phyloP scores from a whole-genome alignment of 1,284 basidiomycete species.

The Marasmius sp. region DNA sequence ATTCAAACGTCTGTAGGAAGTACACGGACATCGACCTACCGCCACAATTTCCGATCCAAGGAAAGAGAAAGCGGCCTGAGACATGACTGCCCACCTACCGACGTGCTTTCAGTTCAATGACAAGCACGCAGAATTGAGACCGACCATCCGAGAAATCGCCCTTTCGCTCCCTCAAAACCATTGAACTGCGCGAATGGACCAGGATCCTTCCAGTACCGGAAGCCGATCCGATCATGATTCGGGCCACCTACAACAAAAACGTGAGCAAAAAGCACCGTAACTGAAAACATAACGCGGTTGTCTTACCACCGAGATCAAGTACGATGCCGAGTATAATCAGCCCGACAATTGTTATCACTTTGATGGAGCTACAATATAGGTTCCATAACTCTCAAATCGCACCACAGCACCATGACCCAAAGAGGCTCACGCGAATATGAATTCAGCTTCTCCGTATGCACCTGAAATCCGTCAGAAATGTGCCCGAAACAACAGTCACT shows the following conservation, averaged over 20 bases:
- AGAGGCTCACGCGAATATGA: conserved; percentile 57
- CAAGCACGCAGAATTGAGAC: neutral
- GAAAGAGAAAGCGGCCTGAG: conserved; percentile 83
- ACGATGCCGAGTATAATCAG: conserved; percentile 66
- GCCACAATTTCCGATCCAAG: conserved; percentile 86
- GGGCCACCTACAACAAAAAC: conserved; percentile 36
- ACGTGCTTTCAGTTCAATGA: neutral
- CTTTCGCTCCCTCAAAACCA: conserved; percentile 55
- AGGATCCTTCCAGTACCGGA: conserved; percentile 71
- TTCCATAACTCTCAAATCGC: neutral
- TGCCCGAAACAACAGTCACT: neutral
- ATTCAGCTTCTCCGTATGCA: conserved; percentile 74
- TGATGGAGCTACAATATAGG: conserved; percentile 55
- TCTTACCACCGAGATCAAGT: conserved; percentile 68
- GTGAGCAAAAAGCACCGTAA: neutral
- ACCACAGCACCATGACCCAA: neutral
- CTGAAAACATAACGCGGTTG: neutral
- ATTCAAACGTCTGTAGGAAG: neutral
- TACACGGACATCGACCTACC: conserved; percentile 51
- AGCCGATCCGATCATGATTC: conserved; percentile 51
- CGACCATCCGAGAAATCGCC: conserved; percentile 60
- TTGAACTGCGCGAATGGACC: conserved; percentile 68
- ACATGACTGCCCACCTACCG: conserved; percentile 52
- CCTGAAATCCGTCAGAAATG: conserved; percentile 28
- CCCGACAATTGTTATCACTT: conserved; percentile 74